Base-by-base conservation (phyloP, 225 moss, liverwort and hornwort genomes). In the Rhytidiadelphus loreus region DNA sequence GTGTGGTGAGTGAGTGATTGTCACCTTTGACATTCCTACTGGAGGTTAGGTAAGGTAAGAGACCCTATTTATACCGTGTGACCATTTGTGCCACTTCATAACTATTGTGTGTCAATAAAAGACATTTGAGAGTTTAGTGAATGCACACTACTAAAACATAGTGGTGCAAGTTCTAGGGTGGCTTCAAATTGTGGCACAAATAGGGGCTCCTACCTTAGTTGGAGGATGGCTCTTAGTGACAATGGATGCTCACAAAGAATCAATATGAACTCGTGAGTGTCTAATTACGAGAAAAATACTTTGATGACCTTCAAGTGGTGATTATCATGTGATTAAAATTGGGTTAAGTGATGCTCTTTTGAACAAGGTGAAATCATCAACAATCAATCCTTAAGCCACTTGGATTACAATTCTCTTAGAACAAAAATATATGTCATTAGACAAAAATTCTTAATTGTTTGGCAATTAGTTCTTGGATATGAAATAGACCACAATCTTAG, bases 311-410 rank as follows among this genome's bases (percentile, higher is more conserved):
- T 1, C 23, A 53, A 23, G 6, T 37, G 9, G 9, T 2, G 14
- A 15, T 35, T 35, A 37, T 23, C 14, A 76, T 52, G 22, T 18
- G 18, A 29, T 29, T 29, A 16, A 30, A 18, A 29, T 44, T 46
- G 9, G 17, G 46, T 0, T 46, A 0, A 3, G 6, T 11, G 46
- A 46, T 73, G 17, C 46, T 29, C 0, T 0, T 26, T 48, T 1
- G 0, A 48, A 74, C 4, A 46, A 46, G 11, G 18, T 46, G 39
- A 73, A 73, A 46, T 73, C 0, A 0, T 0, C 11, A 30, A 48
- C 18, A 48, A 55, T 77, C 9, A 77, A 55, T 53, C 16, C 3
- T 32, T 33, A 16, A 48, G 5, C 1, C 29, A 82, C 3, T 46
- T 62, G 16, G 2, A 23, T 62, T 43, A 21, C 9, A 28, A 81